These are phyloP conservation scores for Scleroderma bovista DNA, from an alignment of 768 basidiomycete species.

Conservation along the genomic window DNA sequence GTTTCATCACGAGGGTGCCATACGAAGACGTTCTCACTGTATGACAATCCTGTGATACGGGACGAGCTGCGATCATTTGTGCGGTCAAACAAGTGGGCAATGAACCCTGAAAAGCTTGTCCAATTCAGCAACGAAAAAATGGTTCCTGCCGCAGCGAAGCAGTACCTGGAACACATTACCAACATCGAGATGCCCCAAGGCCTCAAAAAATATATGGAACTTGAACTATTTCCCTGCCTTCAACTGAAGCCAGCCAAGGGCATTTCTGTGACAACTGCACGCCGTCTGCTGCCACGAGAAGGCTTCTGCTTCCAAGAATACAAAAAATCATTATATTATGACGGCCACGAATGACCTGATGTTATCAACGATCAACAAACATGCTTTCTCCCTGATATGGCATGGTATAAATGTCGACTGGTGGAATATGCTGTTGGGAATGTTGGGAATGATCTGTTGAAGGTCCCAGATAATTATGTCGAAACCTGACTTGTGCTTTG, in stretches of 20 bases:
- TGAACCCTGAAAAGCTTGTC: slow-evolving; percentile 28
- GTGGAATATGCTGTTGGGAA: slow-evolving; percentile 3
- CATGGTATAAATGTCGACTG: slow-evolving; percentile 11
- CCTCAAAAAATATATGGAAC: no score
- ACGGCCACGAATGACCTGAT: slow-evolving; percentile 17
- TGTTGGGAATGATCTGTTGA: not conserved
- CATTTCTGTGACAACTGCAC: slow-evolving; percentile 28
- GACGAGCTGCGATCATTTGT: slow-evolving; percentile 1
- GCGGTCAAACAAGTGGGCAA: no score
- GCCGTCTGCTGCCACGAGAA: slow-evolving; percentile 17
- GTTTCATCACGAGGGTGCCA: not conserved
- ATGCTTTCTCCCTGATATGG: slow-evolving; percentile 12
- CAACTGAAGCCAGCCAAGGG: slow-evolving; percentile 15
- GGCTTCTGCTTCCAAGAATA: slow-evolving; percentile 7
- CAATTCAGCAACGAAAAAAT: no score
- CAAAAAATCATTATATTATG: slow-evolving; percentile 16
- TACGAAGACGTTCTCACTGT: slow-evolving; percentile 5
- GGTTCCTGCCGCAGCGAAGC: no score
- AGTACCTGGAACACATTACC: no score
- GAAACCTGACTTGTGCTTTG: slow-evolving; percentile 7
- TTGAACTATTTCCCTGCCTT: no score
- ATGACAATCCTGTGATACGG: slow-evolving; percentile 1
- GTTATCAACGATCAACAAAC: slow-evolving; percentile 16
- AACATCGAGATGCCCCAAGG: no score
- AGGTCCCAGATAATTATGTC: slow-evolving; percentile 12